phyloP scores from a whole-genome alignment of 2,329 filamentous ascomycete genomes.

The Sarocladium brachiariae region DNA sequence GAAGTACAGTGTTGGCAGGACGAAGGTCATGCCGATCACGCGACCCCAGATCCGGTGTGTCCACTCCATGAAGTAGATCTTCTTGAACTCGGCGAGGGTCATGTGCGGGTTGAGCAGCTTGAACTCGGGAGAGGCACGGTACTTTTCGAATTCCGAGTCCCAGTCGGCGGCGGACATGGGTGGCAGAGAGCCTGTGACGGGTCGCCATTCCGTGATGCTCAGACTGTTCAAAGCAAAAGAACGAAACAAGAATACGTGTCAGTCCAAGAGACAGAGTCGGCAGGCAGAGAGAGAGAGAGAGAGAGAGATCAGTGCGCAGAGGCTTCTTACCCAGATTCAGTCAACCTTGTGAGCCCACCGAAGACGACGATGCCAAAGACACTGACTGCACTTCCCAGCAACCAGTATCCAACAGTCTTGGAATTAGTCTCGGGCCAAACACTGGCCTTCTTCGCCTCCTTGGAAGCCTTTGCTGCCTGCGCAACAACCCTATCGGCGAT shows the following conservation, averaged over 20 bases:
- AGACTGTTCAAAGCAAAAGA: no score
- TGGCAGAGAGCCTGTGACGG: conserved; percentile 85
- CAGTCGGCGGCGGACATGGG: conserved; percentile 74
- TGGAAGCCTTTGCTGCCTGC: conserved; percentile 24
- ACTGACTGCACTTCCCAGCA: conserved; percentile 82
- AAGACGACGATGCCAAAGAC: conserved; percentile 97
- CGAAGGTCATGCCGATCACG: conserved; percentile 82
- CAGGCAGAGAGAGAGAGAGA: neutral
- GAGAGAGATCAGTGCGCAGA: neutral
- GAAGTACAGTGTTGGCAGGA: conserved; percentile 83
- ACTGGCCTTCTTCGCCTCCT: neutral
- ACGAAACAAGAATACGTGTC: no score
- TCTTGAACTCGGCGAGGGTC: conserved; percentile 89
- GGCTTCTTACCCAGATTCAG: conserved; percentile 76
- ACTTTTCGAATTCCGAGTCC: conserved; percentile 90
- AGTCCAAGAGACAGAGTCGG: no score
- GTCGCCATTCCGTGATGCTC: conserved; percentile 98
- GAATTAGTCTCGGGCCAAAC: conserved; percentile 56
- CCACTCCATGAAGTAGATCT: conserved; percentile 99
- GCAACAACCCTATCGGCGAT: conserved; percentile 18
- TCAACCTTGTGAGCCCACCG: conserved; percentile 86
- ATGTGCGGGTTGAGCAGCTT: conserved; percentile 87
- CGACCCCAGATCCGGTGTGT: conserved; percentile 90
- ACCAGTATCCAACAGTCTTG: conserved; percentile 82
- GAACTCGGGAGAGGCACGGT: conserved; percentile 88